A percentile compares a stretch with the other conserved stretches of the same genome.
phyloP scores from a whole-genome alignment of 257 asterid species.

The Nicotiana tabacum region DNA sequence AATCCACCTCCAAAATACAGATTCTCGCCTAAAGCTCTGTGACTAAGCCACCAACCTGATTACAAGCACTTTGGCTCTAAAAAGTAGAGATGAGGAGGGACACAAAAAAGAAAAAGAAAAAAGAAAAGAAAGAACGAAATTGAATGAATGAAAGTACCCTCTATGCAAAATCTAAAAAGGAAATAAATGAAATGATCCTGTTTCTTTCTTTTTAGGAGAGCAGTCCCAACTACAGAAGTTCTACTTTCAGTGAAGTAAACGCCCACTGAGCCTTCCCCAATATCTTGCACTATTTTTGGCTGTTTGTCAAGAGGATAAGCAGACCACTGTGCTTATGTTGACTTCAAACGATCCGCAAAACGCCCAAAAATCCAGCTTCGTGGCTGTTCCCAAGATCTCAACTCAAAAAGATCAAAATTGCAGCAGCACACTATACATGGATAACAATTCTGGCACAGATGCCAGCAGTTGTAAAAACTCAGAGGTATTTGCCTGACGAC shows the following conservation, averaged over 20 bases:
- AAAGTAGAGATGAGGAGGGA: neutral
- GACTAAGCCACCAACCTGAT: conserved; percentile 26
- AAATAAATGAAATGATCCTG: conserved; percentile 18
- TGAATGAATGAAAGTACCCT: conserved; percentile 40
- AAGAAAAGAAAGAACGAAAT: conserved; percentile 37
- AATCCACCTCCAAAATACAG: conserved; percentile 52
- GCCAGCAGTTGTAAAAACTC: conserved; percentile 14
- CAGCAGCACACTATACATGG: conserved; percentile 9
- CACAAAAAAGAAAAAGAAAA: neutral
- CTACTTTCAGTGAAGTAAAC: conserved; percentile 15
- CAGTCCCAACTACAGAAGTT: conserved; percentile 66
- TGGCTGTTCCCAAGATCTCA: neutral
- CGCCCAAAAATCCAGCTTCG: neutral
- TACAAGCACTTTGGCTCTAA: conserved; percentile 24
- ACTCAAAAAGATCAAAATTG: conserved; percentile 9
- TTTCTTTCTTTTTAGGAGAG: conserved; percentile 39
- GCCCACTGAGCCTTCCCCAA: conserved; percentile 16
- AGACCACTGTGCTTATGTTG: neutral
- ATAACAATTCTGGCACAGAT: neutral
- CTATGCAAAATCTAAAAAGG: conserved; percentile 32
- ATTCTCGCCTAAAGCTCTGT: conserved; percentile 36
- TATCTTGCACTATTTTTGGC: conserved; percentile 10
- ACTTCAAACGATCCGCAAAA: neutral
- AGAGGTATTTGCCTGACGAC: conserved; percentile 88
- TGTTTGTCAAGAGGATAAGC: conserved; percentile 1